Evolutionary conservation across 495 filamentous ascomycete species (phyloP), one percentile per base, ranked within the genome.

Genomic region (Talaromyces wortmannii): DNA sequence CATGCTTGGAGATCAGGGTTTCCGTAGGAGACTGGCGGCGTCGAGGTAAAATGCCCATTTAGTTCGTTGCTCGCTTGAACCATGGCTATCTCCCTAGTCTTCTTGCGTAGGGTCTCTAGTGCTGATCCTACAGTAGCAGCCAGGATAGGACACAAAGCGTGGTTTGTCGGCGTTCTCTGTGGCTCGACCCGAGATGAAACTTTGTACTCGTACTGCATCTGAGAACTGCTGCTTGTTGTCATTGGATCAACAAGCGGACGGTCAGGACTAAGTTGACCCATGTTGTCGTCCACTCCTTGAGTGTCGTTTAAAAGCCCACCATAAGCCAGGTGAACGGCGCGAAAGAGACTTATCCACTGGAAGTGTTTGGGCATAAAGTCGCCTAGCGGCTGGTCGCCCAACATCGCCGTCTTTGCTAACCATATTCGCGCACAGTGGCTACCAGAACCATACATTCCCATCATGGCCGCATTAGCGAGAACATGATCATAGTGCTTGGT

Each of bases 391-490:
- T 18, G 55, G n/a, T 60, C 61, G 40, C 17, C 50, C 11, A 55
- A 42, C 7, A 56, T 58, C n/a, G 66, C 63, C 11, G 61, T 71
- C 15, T 60, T 62, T 4, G 63, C 62, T 5, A 75, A 57, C 63
- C 63, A 65, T 29, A 75, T 68, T 32, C 72, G 65, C 16, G 67
- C 56, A 11, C 60, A 63, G 43, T 75, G 70, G 50, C 65, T 74
- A 5, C 57, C 67, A 4, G 71, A 73, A 5, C 67, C 72, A 52
- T 77, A 75, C 61, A 77, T 61, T 18, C 67, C 72, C 72, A 77
- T 77, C 60, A 77, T 59, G 7, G 71, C 68, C 1, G 74, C 71
- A 53, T 74, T 77, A 13, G 71, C 71, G 6, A 77, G 67, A 4
- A 73, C 56, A 48, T 64, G 52, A 56, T 75, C 71, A 18, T 64